phyloP scores from a whole-genome alignment of 345 rosid genomes.

The Corymbia maculata region DNA sequence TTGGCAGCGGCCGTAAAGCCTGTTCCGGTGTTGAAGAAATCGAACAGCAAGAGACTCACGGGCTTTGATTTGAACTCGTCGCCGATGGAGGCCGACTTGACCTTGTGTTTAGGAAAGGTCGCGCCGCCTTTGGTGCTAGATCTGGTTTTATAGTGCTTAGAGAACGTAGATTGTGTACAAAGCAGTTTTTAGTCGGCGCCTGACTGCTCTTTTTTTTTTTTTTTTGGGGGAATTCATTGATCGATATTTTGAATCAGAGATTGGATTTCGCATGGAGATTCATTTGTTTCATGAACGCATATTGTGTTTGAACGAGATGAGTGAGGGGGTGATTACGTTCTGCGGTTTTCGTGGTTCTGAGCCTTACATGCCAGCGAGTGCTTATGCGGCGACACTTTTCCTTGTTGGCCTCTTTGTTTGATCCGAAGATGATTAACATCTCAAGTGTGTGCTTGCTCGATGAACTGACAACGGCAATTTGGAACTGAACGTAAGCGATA shows the following conservation, averaged over 20 bases:
- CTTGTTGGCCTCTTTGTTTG: not conserved
- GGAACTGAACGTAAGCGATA: not conserved
- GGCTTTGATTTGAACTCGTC: constrained; percentile 64
- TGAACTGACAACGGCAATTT: not conserved
- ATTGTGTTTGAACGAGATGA: not conserved
- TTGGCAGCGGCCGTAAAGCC: not conserved
- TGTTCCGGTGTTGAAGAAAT: constrained; percentile 51
- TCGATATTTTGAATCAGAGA: not conserved
- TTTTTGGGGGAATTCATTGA: not conserved
- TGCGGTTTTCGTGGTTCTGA: not conserved
- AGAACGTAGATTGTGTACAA: not conserved
- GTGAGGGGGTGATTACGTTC: not conserved
- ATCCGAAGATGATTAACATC: not conserved
- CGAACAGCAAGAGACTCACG: constrained; percentile 32
- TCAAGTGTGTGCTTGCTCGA: not conserved
- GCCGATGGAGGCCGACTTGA: constrained; percentile 53
- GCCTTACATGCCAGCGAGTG: not conserved
- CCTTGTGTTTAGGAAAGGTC: constrained; percentile 39
- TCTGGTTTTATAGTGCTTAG: not conserved
- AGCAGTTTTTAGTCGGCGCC: not conserved
- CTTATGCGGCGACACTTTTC: not conserved
- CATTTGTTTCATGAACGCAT: not conserved
- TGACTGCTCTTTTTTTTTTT: not conserved
- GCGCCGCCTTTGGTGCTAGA: not conserved
- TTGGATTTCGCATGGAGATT: not conserved